Base-by-base conservation (phyloP, 2,329 filamentous ascomycete genomes). In the Calonectria multiphialidica region DNA sequence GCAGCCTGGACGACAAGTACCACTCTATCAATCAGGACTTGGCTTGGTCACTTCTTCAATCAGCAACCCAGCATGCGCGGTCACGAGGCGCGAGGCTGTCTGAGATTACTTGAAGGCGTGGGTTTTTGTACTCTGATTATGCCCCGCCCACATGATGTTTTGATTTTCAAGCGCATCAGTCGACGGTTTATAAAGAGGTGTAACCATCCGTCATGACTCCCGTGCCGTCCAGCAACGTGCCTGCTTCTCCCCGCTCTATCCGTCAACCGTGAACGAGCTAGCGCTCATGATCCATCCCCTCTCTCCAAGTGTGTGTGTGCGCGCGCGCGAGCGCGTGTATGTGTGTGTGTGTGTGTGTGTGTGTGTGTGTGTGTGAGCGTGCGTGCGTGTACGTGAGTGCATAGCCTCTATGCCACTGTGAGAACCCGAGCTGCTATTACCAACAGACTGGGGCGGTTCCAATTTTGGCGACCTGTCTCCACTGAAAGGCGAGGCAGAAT, bases 1-100 rank as follows among this genome's bases (percentile, higher is more conserved):
- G 69, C 47, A 71, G 69, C 69, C 64, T 71, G 35, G 69, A 37
- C 28, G 13, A 16, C 15, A 67, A 57, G 64, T 71, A 64, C 65
- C 64, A 37, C 57, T 23, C 45, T 71, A 67, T 53, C 63, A 28
- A 55, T 33, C 21, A 28, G 25, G 42, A 71, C 63, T 49, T 66
- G 6, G 40, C 16, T 30, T 28, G 30, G 35, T 21, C 37, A 33
- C 7, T n/a, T 25, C 15, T 53, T 61, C 42, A 61, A 57, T 37
- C 53, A 67, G 53, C 23, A 57, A 47, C 49, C 25, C 18, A 18
- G 37, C 25, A 44, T 57, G 37, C 9, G 25, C 15, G 21, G 53
- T 67, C 65, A 61, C 53, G 40, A 30, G 65, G 50, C 53, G 35
- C 30, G 53, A 47, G 65, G 65, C 50, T 67, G 65, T 49, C 65